Base-by-base conservation (phyloP, 257 asterid species). In the Schizonepeta tenuifolia region DNA sequence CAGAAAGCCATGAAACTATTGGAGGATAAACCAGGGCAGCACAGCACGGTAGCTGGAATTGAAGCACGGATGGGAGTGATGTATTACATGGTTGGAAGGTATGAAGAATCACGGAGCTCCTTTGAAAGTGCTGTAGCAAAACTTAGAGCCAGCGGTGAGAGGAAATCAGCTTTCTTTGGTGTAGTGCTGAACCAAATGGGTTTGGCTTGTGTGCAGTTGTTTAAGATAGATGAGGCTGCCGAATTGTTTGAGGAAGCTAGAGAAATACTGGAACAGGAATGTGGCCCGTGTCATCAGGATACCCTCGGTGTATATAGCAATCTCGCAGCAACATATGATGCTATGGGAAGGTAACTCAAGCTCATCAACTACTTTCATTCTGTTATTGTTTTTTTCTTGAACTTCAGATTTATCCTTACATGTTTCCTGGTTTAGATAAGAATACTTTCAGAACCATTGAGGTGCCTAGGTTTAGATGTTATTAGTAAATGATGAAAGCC, bases 161-260 rank as follows among this genome's bases (percentile, higher is more conserved):
- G 96, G 86, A 95, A 90, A 82, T 95, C 98, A 0, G 94, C 96
- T 4, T 95, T 95, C 84, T 95, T 95, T 66, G 99, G 99, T 20
- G 93, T 95, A 26, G 95, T 95, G 77, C 73, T 95, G 82, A 95
- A 95, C 81, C 99, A 95, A 83, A 95, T 95, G 99, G 99, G 99
- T 2, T 81, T 95, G 87, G 92, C 99, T 64, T 87, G 88, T 51
- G 97, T 92, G 12, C 99, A 95, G 84, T 74, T 95, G 81, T 92
- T 95, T 82, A 92, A 89, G 84, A 95, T 92, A 57, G 96, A 95
- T 18, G 99, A 95, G 82, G 99, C 99, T 46, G 97, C 96, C 1
- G 99, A 88, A 85, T 81, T 95, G 79, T 95, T 95, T 78, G 99
- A 95, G 84, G 96, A 95, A 86, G 98, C 99, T 65, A 87, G 96